Evolutionary conservation across 140 eudicot species (phyloP), one percentile per base, ranked within the genome.

Genomic region (Bidens hawaiensis): DNA sequence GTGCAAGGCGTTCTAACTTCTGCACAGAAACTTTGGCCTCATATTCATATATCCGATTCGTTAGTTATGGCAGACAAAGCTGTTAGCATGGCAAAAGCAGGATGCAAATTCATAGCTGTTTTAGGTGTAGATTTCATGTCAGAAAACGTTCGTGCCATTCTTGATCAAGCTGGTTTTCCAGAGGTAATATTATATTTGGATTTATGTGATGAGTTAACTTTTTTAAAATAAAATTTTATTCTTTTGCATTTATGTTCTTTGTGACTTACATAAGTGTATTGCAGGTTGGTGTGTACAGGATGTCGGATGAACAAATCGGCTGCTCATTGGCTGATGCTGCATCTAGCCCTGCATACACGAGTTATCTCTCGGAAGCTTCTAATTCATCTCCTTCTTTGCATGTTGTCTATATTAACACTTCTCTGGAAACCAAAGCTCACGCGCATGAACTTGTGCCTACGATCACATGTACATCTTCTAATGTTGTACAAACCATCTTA

Each of bases 291-390:
- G 99, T 88, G 12, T 93, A 93, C 84, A 81, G 99, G 78, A 93
- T 93, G 99, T 88, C 99, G 2, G 67, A 88, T 65, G 99, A 93
- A 74, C 81, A 82, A 33, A 93, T 93, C 18, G 84, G 97, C 70
- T 93, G 99, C 71, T 85, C 99, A 3, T 64, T 93, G 69, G 99
- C 99, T 59, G 97, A 85, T 69, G 99, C 99, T 62, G 99, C 99
- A 69, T 62, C 99, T 4, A 81, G 87, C 63, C 96, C 99, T 33
- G 85, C 89, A 21, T 93, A 93, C 76, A 79, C 78, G 83, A 81
- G 79, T 41, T 93, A 88, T 82, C 99, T 93, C 46, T 66, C 83
- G 8, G 74, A 65, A 55, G 89, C 95, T 70, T 83, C 99, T 15
- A 64, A 60, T 52, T 73, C 86, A 9, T 85, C 95, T 57, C 99